A percentile compares a stretch with the other conserved stretches of the same genome.
Evolutionary conservation across 2,329 filamentous ascomycete species (phyloP).

Genomic region (Calonectria ilicicola): DNA sequence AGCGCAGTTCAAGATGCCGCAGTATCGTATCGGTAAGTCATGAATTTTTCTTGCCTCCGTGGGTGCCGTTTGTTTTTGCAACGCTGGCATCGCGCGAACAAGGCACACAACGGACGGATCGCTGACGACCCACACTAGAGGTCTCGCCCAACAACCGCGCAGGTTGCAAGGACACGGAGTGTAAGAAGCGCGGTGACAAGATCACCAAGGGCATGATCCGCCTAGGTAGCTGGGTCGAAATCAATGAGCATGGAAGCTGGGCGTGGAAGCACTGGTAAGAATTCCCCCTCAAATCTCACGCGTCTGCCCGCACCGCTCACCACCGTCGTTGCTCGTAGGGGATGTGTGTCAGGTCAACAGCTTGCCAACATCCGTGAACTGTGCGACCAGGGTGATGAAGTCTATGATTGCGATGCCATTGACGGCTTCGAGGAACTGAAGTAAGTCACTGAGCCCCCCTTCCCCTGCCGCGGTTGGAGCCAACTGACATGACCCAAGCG

Average conservation of each 20-base stretch:
- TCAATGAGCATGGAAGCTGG: conserved; percentile 73
- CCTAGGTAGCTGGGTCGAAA: conserved; percentile 78
- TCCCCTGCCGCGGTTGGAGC: neutral
- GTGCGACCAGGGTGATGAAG: conserved; percentile 59
- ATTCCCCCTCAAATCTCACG: neutral
- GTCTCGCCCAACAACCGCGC: conserved; percentile 78
- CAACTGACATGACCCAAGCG: conserved; percentile 44
- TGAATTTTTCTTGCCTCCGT: neutral
- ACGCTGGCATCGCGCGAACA: neutral
- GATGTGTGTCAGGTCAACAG: conserved; percentile 85
- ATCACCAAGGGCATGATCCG: conserved; percentile 84
- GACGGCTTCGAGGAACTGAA: conserved; percentile 85
- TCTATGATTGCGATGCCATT: conserved; percentile 73
- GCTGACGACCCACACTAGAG: conserved; percentile 64
- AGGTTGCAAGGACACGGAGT: conserved; percentile 78
- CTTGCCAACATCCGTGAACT: conserved; percentile 73
- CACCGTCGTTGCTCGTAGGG: conserved; percentile 65
- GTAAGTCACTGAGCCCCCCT: conserved; percentile 52
- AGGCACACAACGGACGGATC: conserved; percentile 19
- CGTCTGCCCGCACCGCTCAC: neutral
- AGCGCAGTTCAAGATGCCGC: conserved; percentile 52
- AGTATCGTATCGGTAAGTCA: conserved; percentile 61
- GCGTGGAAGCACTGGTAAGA: conserved; percentile 88
- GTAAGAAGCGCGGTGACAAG: conserved; percentile 77
- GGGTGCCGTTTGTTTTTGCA: neutral